Percentiles rank a stretch among this genome's conserved stretches.
phyloP scores from a whole-genome alignment of 2,329 filamentous ascomycete genomes.

The Dactylellina cionopaga region DNA sequence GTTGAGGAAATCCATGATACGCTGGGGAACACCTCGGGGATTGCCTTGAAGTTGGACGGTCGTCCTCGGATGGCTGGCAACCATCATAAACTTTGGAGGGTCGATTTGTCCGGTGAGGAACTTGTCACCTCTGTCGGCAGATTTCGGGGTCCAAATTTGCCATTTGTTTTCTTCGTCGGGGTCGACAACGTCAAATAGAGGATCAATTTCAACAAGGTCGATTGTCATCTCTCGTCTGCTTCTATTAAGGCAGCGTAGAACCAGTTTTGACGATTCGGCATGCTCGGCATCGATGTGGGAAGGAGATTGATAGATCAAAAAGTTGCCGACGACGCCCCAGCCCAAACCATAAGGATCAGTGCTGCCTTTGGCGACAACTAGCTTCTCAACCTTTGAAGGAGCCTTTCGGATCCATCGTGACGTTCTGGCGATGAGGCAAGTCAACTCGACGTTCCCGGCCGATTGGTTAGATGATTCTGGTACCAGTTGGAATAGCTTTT shows the following conservation, averaged over 20 bases:
- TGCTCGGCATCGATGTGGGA: slow-evolving; percentile 35
- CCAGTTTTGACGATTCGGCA: slow-evolving; percentile 23
- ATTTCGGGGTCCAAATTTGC: slow-evolving; percentile 41
- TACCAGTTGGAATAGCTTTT: slow-evolving; percentile 23
- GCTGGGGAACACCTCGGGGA: slow-evolving; percentile 38
- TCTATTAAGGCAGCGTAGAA: slow-evolving; percentile 27
- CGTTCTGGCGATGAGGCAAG: slow-evolving; percentile 40
- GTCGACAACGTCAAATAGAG: slow-evolving; percentile 32
- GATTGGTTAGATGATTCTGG: slow-evolving; percentile 35
- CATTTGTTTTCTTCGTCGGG: slow-evolving; percentile 47
- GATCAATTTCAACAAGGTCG: slow-evolving; percentile 32
- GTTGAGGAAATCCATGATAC: slow-evolving; percentile 32
- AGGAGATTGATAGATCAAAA: slow-evolving; percentile 46
- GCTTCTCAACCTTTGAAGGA: slow-evolving; percentile 38
- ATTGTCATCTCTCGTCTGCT: slow-evolving; percentile 18
- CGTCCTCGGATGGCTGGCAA: slow-evolving; percentile 41
- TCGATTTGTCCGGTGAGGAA: slow-evolving; percentile 38
- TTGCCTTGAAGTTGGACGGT: slow-evolving; percentile 26
- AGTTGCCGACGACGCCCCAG: slow-evolving; percentile 43
- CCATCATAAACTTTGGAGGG: slow-evolving; percentile 42
- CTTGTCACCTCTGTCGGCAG: slow-evolving; percentile 43
- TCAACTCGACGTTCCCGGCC: slow-evolving; percentile 42
- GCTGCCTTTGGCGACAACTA: slow-evolving; percentile 43
- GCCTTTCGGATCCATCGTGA: slow-evolving; percentile 48
- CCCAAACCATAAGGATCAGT: slow-evolving; percentile 19